phyloP scores from a whole-genome alignment of 306 rosid species.

The Cicer bijugum region DNA sequence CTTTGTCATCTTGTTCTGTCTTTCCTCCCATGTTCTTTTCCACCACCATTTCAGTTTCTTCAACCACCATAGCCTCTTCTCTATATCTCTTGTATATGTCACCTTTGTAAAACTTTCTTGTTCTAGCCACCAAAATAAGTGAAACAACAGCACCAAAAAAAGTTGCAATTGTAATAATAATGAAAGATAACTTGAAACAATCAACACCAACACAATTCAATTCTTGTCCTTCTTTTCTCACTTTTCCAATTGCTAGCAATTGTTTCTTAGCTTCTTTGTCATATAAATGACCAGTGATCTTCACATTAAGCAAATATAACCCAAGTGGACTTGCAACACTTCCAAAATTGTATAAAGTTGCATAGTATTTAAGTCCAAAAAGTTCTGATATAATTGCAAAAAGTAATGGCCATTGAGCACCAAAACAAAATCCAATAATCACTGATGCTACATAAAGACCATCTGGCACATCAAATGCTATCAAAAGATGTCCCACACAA shows the following conservation, averaged over 20 bases:
- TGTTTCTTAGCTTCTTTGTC: slow-evolving; percentile 54
- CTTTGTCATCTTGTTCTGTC: background rate
- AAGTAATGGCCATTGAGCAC: slow-evolving; percentile 85
- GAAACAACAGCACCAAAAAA: slow-evolving; percentile 53
- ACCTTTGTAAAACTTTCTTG: slow-evolving; percentile 53
- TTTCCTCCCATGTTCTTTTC: background rate
- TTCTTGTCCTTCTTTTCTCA: slow-evolving; percentile 40
- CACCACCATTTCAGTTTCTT: slow-evolving; percentile 24
- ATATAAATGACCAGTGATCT: slow-evolving; percentile 54
- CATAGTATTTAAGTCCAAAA: slow-evolving; percentile 78
- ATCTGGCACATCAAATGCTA: slow-evolving; percentile 53
- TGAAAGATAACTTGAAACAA: slow-evolving; percentile 53
- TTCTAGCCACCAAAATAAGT: slow-evolving; percentile 56
- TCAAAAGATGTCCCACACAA: slow-evolving; percentile 59
- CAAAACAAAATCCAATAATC: slow-evolving; percentile 73
- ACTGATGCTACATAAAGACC: slow-evolving; percentile 66
- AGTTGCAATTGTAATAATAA: slow-evolving; percentile 52
- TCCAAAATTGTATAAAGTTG: slow-evolving; percentile 82
- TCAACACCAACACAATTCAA: slow-evolving; percentile 50
- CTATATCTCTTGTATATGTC: slow-evolving; percentile 55
- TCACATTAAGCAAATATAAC: slow-evolving; percentile 51
- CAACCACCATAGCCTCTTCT: background rate
- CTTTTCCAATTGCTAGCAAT: slow-evolving; percentile 40
- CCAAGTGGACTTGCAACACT: slow-evolving; percentile 74
- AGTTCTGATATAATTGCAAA: slow-evolving; percentile 80